Conservation (phyloP, 192 early-diverging fungal species). For the Allomyces macrogynus region DNA sequence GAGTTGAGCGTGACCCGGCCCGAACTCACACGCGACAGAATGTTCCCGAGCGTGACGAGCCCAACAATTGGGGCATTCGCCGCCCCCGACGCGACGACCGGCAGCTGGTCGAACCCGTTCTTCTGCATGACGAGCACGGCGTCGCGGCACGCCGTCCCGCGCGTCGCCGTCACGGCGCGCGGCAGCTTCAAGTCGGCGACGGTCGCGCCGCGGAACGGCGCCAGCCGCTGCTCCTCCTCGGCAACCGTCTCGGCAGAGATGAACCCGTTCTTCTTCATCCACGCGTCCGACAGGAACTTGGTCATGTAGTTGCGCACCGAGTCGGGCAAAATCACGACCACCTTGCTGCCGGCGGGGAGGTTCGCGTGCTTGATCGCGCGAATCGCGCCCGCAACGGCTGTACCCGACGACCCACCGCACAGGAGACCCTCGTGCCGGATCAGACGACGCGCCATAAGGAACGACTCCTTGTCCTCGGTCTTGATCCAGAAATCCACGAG, state of each 20-base stretch:
- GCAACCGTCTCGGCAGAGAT: constrained; percentile 39
- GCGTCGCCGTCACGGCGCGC: constrained; percentile 68
- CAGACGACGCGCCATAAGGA: constrained; percentile 83
- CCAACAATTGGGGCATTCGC: constrained; percentile 35
- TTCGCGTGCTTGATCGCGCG: constrained; percentile 46
- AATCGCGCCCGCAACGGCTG: constrained; percentile 72
- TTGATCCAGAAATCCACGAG: constrained; percentile 92
- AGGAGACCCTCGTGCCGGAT: constrained; percentile 94
- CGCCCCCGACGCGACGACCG: constrained; percentile 42
- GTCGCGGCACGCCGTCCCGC: constrained; percentile 43
- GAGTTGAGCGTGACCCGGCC: constrained; percentile 43
- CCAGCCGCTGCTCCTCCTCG: constrained; percentile 41
- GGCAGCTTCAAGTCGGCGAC: constrained; percentile 61
- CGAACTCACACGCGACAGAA: constrained; percentile 58
- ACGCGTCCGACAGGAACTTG: constrained; percentile 94
- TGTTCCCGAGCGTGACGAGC: constrained; percentile 71
- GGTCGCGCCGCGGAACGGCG: constrained; percentile 38
- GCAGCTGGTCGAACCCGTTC: constrained; percentile 87
- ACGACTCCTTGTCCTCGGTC: constrained; percentile 84
- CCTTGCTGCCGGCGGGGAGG: constrained; percentile 68
- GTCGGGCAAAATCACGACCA: constrained; percentile 90
- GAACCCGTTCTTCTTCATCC: constrained; percentile 84
- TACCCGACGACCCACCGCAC: constrained; percentile 89
- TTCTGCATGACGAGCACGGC: constrained; percentile 76
- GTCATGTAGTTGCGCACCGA: constrained; percentile 99